Evolutionary conservation across 495 filamentous ascomycete genomes (phyloP), one percentile per base, ranked within the genome.

Genomic region (Letharia columbiana): DNA sequence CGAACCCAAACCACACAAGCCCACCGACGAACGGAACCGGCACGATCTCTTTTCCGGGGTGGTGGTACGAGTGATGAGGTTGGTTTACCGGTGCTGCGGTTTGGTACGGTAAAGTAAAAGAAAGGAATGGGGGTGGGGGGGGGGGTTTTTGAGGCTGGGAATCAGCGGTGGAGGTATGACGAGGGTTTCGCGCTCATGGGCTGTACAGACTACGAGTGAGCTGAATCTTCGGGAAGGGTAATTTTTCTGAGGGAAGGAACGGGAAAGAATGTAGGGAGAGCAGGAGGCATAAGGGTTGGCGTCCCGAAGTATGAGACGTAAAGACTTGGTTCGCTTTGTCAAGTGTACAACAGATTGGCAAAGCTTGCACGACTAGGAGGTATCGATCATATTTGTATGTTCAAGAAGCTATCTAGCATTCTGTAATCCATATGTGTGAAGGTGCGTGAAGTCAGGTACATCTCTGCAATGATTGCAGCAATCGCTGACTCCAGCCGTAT

Each of bases 321-420:
- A n/a, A 35, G 1, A 57, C 20, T 23, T 15, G 39, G 4, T 17
- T 57, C 13, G 1, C 33, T 37, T 37, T 8, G 9, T 37, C 1
- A 10, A 57, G 33, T 57, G 15, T 15, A 35, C 17, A 6, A 3
- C 6, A 37, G 33, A 20, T 2, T 11, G 50, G 28, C 23, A 54
- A 6, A 31, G 23, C 28, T 54, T 54, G 54, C 31, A 57, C 6
- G 33, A 20, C 37, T 9, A 10, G 2, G 2, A 57, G 33, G 33
- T n/a, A 20, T 57, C 54, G 49, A 49, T 49, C 56, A 49, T 65
- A 41, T 4, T 12, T 60, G 52, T 60, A 49, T 65, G 44, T 60
- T 60, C 42, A 58, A 39, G 57, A 44, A 60, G 37, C 44, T 58
- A 49, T 65, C 54, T 60, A 65, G 42, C 63, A 23, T 28, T 62